Conservation (phyloP, 257 asterid species). For the Fraxinus pennsylvanica region DNA sequence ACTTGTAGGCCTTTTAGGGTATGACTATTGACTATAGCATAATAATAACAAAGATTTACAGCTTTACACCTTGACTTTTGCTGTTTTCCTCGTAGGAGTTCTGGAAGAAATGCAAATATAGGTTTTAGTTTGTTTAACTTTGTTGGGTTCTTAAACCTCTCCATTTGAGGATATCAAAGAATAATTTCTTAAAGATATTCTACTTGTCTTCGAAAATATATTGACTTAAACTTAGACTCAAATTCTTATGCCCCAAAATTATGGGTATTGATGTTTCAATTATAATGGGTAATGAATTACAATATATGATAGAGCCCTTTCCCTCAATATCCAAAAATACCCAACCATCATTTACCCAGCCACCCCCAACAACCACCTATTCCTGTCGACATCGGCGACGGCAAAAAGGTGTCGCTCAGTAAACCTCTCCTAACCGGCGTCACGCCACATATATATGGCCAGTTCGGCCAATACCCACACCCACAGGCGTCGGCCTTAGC, state of each 20-base stretch:
- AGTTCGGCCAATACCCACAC: no score
- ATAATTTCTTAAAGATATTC: not conserved
- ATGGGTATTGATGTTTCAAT: not conserved
- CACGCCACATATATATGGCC: no score
- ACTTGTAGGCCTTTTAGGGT: not conserved
- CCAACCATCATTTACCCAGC: no score
- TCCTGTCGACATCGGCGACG: no score
- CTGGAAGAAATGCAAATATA: not conserved
- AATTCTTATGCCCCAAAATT: not conserved
- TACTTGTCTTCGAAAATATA: not conserved
- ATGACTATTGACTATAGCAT: not conserved
- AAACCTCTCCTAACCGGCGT: no score
- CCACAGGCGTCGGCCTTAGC: no score
- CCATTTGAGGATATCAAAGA: not conserved
- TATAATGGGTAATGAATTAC: no score
- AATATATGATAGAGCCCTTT: no score
- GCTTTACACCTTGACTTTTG: not conserved
- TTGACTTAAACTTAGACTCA: not conserved
- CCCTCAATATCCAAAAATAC: no score
- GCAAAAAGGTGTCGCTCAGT: no score
- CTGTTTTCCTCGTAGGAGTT: not conserved
- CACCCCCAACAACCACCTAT: no score
- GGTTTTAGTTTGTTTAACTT: not conserved
- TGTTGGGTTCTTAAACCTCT: slow-evolving; percentile 1
- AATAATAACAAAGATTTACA: no score